Evolutionary conservation across 2,329 filamentous ascomycete genomes (phyloP).

Genomic region (Harringtonia lauricola): DNA sequence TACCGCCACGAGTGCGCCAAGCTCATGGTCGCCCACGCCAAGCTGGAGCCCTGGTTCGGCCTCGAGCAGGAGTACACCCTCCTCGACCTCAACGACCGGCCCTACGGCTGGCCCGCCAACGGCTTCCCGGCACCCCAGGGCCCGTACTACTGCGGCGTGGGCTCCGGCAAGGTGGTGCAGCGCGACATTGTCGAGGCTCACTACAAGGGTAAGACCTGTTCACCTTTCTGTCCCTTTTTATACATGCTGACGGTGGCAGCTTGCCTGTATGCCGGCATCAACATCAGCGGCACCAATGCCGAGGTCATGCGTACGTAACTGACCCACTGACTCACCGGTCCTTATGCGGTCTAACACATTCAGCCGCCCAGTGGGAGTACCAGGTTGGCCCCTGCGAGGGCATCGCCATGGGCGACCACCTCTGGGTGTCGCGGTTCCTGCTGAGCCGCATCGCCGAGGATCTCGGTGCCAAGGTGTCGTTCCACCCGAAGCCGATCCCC

Average conservation of each 20-base stretch:
- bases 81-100: conserved; percentile 74
- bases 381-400: conserved; percentile 15
- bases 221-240: too few relatives aligned
- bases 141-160: conserved; percentile 97
- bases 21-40: conserved; percentile 78
- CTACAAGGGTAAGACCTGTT: conserved; percentile 31
- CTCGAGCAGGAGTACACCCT: conserved; percentile 97
- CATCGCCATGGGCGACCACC: conserved; percentile 68
- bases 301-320: conserved; percentile 65
- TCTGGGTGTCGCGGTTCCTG: conserved; percentile 88
- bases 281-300: conserved; percentile 97
- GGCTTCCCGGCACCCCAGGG: conserved; percentile 89
- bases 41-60: conserved; percentile 90
- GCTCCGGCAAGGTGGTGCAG: conserved; percentile 93
- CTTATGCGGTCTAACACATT: not conserved
- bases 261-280: conserved; percentile 77
- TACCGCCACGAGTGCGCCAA: conserved; percentile 84
- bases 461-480: conserved; percentile 90
- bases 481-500: conserved; percentile 89
- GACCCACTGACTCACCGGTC: conserved; percentile 24
- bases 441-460: conserved; percentile 75
- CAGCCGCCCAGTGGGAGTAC: conserved; percentile 15
- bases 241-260: too few relatives aligned
- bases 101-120: conserved; percentile 82
- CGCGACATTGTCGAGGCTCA: conserved; percentile 95